Evolutionary conservation across 768 basidiomycete species (phyloP).

Genomic region (Udeniomyces megalosporus): DNA sequence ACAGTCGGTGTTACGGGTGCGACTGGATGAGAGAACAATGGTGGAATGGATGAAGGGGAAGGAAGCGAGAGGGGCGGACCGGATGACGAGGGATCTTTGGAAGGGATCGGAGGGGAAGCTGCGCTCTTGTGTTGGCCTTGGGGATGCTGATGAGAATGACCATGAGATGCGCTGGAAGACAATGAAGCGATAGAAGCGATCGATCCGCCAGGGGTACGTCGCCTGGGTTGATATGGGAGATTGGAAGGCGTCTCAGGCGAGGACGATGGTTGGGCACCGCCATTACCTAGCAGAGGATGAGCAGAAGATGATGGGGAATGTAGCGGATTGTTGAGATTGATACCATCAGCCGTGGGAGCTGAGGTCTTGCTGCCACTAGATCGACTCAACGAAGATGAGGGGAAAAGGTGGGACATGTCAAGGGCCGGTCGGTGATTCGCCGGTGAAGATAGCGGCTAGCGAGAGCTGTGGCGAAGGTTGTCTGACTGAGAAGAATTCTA

Average conservation of each 20-base stretch:
- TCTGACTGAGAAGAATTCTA: too few species aligned
- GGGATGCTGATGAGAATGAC: neutral
- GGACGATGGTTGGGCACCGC: neutral
- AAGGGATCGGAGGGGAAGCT: neutral
- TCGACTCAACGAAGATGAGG: neutral
- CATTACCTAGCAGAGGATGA: neutral
- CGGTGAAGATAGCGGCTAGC: too few species aligned
- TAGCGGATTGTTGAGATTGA: neutral
- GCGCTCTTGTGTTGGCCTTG: neutral
- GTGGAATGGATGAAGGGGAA: neutral
- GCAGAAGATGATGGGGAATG: neutral
- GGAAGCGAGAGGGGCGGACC: neutral
- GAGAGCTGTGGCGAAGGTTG: too few species aligned
- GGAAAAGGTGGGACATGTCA: slow-evolving; percentile 1
- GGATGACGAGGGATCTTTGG: neutral
- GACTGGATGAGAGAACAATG: slow-evolving; percentile 10
- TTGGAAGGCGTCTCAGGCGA: neutral
- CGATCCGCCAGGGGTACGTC: slow-evolving; percentile 12
- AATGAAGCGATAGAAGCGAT: slow-evolving; percentile 1
- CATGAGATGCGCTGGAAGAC: neutral
- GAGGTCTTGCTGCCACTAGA: neutral
- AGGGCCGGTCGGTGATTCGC: too few species aligned
- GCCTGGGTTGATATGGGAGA: slow-evolving; percentile 9
- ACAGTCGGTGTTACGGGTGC: slow-evolving; percentile 3
- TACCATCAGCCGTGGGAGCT: too few species aligned